These are phyloP conservation scores for Pigoraptor vietnamica DNA, from an alignment of 78 protist genomes.

Conservation along the genomic window DNA sequence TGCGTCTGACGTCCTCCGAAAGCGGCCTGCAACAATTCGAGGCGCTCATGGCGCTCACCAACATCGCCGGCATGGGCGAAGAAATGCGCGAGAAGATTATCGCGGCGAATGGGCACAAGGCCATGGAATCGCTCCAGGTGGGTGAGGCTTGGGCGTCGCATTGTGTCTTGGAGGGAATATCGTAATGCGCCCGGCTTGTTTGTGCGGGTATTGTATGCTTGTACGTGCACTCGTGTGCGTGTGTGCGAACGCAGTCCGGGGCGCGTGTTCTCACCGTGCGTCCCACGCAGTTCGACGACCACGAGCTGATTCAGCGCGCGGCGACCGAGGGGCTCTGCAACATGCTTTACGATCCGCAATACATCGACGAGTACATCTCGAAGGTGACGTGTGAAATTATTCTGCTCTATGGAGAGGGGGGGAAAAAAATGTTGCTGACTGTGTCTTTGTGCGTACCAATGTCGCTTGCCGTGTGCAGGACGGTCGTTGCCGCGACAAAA, in stretches of 20 bases:
- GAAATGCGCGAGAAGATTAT: not conserved
- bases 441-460: too few species aligned
- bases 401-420: too few species aligned
- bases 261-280: too few species aligned
- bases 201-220: not conserved
- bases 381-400: too few species aligned
- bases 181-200: not conserved
- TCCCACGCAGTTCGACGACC: constrained; percentile 22
- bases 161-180: not conserved
- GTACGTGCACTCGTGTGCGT: not conserved
- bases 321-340: constrained; percentile 27
- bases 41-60: constrained; percentile 33
- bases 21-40: constrained; percentile 9
- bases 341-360: not conserved
- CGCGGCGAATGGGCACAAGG: not conserved
- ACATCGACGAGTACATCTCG: not conserved
- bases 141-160: not conserved
- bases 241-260: too few species aligned
- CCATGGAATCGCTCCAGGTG: not conserved
- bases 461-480: not conserved
- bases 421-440: too few species aligned
- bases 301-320: not conserved
- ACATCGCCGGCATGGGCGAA: constrained; percentile 20
- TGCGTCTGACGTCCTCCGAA: not conserved
- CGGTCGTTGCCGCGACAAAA: not conserved